phyloP scores from a whole-genome alignment of 345 rosid species.

The Hibiscus trionum region DNA sequence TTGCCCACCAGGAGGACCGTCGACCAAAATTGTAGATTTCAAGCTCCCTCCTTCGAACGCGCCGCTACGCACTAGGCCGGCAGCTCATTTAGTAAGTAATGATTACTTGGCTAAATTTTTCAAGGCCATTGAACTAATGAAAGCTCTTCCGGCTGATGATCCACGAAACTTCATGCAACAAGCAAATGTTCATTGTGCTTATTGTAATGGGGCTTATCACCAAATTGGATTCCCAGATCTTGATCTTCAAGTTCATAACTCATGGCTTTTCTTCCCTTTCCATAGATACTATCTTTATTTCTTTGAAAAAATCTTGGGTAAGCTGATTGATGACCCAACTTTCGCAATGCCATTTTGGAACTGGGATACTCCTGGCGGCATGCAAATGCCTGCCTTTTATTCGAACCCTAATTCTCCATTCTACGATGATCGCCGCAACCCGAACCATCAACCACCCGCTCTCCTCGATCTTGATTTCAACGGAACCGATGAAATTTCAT shows the following conservation, averaged over 20 bases:
- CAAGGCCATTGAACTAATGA: conserved; percentile 49
- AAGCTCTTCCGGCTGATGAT: conserved; percentile 45
- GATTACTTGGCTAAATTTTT: conserved; percentile 36
- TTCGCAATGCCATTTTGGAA: conserved; percentile 60
- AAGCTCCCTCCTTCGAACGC: conserved; percentile 23
- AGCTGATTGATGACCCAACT: conserved; percentile 44
- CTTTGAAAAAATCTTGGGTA: conserved; percentile 45
- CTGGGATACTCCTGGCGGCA: conserved; percentile 53
- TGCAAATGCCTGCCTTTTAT: conserved; percentile 45
- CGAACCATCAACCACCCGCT: conserved; percentile 29
- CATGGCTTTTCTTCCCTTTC: conserved; percentile 58
- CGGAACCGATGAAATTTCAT: conserved; percentile 11
- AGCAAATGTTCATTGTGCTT: conserved; percentile 58
- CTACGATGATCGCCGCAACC: conserved; percentile 30
- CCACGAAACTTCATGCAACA: conserved; percentile 54
- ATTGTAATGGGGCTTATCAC: conserved; percentile 50
- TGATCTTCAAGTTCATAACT: conserved; percentile 47
- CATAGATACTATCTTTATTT: conserved; percentile 51
- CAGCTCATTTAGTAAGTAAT: conserved; percentile 32
- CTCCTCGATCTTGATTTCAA: conserved; percentile 43
- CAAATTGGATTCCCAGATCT: conserved; percentile 46
- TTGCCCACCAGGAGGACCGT: conserved; percentile 34
- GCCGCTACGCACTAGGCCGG: conserved; percentile 29
- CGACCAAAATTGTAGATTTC: conserved; percentile 36
- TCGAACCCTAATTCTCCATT: conserved; percentile 35